Evolutionary conservation across 73 alveolate genomes (phyloP).

Genomic region (Paramecium sonneborni): DNA sequence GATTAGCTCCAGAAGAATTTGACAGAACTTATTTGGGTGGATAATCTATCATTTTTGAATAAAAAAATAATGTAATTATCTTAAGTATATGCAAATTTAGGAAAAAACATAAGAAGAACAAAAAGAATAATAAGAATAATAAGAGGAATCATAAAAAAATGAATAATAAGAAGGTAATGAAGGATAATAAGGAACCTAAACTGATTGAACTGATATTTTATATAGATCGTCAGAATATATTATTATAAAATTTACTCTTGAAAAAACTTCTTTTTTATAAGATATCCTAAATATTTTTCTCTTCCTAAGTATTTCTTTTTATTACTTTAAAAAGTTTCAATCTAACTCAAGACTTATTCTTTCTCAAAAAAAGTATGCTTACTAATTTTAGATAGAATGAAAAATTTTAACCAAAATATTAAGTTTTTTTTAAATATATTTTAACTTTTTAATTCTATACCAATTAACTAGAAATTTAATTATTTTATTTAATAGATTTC

Average conservation of each 20-base stretch:
- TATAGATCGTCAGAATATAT: background rate
- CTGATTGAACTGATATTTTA: conserved; percentile 5
- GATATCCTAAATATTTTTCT: background rate
- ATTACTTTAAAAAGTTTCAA: no score
- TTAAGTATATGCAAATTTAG: background rate
- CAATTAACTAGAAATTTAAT: no score
- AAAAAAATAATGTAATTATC: background rate
- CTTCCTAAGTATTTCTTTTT: no score
- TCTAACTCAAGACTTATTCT: no score
- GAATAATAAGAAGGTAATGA: background rate
- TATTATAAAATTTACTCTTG: background rate
- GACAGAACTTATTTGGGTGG: background rate
- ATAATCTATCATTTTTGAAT: background rate
- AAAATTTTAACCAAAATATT: no score
- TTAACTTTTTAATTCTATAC: no score
- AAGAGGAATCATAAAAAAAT: background rate
- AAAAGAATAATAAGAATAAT: background rate
- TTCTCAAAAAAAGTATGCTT: no score
- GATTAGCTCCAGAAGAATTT: conserved; percentile 43
- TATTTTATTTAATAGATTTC: no score
- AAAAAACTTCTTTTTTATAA: background rate
- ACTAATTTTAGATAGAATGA: no score
- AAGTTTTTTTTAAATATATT: no score
- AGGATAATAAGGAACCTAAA: conserved; percentile 7
- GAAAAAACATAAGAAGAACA: background rate